Evolutionary conservation across 1,284 basidiomycete genomes (phyloP).

Genomic region (Bothia castanella): DNA sequence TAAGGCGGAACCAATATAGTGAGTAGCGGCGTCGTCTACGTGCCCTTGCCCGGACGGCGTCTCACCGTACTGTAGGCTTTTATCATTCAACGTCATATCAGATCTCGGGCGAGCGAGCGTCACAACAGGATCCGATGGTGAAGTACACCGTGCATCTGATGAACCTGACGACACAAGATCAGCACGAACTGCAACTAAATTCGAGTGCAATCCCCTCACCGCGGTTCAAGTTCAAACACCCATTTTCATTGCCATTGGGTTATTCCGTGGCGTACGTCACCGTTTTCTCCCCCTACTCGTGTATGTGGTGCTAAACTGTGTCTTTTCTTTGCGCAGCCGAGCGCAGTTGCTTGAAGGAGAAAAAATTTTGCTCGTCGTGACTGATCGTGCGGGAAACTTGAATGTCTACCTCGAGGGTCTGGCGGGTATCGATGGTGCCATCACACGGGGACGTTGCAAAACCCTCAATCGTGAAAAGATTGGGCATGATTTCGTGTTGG

Average conservation of each 20-base stretch:
- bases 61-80: no score
- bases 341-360: slow-evolving; percentile 37
- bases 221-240: slow-evolving; percentile 24
- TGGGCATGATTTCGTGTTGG: slow-evolving; percentile 40
- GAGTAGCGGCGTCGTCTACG: no score
- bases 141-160: slow-evolving; percentile 38
- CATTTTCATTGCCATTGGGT: slow-evolving; percentile 37
- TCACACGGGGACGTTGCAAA: slow-evolving; percentile 31
- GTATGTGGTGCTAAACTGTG: no score
- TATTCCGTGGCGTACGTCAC: slow-evolving; percentile 37
- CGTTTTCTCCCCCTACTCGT: neutral
- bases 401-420: slow-evolving; percentile 40
- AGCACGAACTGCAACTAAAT: slow-evolving; percentile 41
- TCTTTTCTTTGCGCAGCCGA: slow-evolving; percentile 28
- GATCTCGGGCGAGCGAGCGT: no score
- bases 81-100: no score
- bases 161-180: slow-evolving; percentile 40
- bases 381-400: slow-evolving; percentile 32
- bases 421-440: slow-evolving; percentile 32
- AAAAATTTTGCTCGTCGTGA: slow-evolving; percentile 41
- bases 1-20: no score
- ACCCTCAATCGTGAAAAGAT: slow-evolving; percentile 42
- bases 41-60: no score
- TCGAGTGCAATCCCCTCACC: slow-evolving; percentile 38
- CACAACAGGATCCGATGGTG: no score